These are phyloP conservation scores for Petasospora rhodanensis DNA, from an alignment of 1,139 yeast genomes.

Conservation along the genomic window DNA sequence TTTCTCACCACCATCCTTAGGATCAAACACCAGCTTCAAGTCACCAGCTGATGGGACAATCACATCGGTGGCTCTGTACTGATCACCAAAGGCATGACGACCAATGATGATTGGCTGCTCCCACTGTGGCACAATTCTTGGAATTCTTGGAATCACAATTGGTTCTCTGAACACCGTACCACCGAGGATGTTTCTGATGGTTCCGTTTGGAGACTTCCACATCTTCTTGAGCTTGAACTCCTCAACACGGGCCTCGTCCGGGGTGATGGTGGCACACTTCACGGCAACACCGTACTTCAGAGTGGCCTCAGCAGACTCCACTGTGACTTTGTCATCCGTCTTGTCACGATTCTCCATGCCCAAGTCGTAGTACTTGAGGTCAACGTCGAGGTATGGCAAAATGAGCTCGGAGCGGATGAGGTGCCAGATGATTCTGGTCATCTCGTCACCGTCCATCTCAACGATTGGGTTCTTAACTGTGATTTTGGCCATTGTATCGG, in stretches of 20 bases:
- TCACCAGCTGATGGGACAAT: constrained; percentile 66
- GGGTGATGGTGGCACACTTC: constrained; percentile 84
- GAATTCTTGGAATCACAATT: constrained; percentile 71
- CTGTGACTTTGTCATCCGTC: constrained; percentile 68
- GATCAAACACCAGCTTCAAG: constrained; percentile 61
- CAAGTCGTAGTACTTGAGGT: constrained; percentile 71
- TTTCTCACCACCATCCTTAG: constrained; percentile 44
- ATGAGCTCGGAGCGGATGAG: constrained; percentile 66
- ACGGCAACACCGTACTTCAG: constrained; percentile 75
- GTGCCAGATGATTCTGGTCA: constrained; percentile 83
- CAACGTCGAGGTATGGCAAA: constrained; percentile 66
- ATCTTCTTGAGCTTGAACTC: constrained; percentile 72
- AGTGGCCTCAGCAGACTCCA: constrained; percentile 74
- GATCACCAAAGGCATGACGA: constrained; percentile 85
- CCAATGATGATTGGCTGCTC: constrained; percentile 80
- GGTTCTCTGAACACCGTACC: constrained; percentile 87
- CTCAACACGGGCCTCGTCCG: constrained; percentile 76
- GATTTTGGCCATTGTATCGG: constrained; percentile 38
- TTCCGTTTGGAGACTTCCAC: constrained; percentile 88
- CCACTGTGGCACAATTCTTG: constrained; percentile 76
- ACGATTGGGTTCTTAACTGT: constrained; percentile 69
- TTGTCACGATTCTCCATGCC: constrained; percentile 67
- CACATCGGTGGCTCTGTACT: constrained; percentile 75
- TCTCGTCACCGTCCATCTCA: constrained; percentile 83
- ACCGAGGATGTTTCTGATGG: constrained; percentile 74